phyloP scores from a whole-genome alignment of 176 grass and related monocot species.

The Musa troglodytarum region DNA sequence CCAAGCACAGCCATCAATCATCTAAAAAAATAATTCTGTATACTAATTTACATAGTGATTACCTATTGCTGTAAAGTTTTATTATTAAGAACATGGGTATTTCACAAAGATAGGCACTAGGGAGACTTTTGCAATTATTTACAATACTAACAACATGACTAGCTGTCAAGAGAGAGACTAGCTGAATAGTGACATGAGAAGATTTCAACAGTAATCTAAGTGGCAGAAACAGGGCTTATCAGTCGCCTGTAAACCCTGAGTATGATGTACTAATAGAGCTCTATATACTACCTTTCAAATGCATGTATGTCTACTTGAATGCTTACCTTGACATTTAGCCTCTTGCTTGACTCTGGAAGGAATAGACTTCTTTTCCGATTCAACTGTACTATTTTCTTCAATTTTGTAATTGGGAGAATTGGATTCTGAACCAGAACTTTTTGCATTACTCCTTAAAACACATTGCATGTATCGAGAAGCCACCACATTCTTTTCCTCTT shows the following conservation, averaged over 20 bases:
- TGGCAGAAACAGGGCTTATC: not conserved
- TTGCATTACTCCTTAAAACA: conserved; percentile 56
- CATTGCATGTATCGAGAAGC: conserved; percentile 91
- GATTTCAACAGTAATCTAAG: not conserved
- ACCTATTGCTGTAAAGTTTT: too few species aligned
- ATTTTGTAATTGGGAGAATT: conserved; percentile 51
- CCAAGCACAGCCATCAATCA: too few species aligned
- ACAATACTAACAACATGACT: too few species aligned
- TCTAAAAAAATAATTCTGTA: too few species aligned
- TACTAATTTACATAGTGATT: too few species aligned
- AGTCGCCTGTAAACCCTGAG: not conserved
- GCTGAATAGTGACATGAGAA: too few species aligned
- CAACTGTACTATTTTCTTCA: conserved; percentile 38
- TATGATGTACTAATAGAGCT: not conserved
- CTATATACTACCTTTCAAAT: not conserved
- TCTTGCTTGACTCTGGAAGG: conserved; percentile 53
- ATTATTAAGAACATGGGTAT: too few species aligned
- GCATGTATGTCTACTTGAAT: not conserved
- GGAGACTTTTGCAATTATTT: too few species aligned
- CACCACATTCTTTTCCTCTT: conserved; percentile 66
- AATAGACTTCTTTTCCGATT: conserved; percentile 36
- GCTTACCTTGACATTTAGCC: conserved; percentile 60
- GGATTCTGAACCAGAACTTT: conserved; percentile 39
- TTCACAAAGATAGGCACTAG: too few species aligned
- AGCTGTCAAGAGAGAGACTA: too few species aligned